Base-by-base conservation (phyloP, 768 basidiomycete species). In the Clitopilus hobsonii region DNA sequence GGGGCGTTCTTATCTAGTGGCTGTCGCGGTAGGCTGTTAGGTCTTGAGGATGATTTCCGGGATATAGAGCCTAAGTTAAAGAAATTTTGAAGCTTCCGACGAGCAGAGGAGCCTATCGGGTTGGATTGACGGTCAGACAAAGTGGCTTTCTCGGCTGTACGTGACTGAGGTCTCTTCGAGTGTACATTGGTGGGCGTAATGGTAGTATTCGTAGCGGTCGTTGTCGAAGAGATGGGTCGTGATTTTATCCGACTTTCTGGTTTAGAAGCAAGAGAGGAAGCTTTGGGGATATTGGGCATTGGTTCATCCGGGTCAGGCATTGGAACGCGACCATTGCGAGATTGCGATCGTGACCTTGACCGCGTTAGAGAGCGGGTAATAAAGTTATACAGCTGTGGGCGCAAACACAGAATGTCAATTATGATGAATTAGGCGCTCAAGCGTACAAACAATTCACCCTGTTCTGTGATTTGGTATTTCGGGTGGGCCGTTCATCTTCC, bases 161-260 rank as follows among this genome's bases (percentile, higher is more conserved):
- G 63, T 16, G 67, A 58, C 3, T 55, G 64, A 23, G 54, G 61
- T 57, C 57, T 63, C 62, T 59, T 67, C 47, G 73, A 58, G 59
- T 69, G 82, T 23, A 80, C 80, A 0, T 82, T 81, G 14, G 71
- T 70, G n/a, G 84, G 83, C 5, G 79, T 82, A 53, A 83, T 73
- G 4, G 86, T 86, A 18, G 79, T 75, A 61, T 81, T 80, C 1
- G 86, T 86, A 1, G 81, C 78, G 16, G 81, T 81, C 0, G 86
- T 86, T 0, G 81, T 83, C 20, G 83, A 79, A 2, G 86, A 88
- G 22, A 89, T 69, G 3, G 88, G 88, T 5, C 87, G 80, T 20
- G 81, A 84, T 56, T 74, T 72, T 54, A 79, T 56, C 54, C 84
- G 78, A 4, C 78, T 70, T 23, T 72, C 60, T 1, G 83, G 80